These are phyloP conservation scores for Pichia sp. DNA, from an alignment of 1,139 yeast genomes.

Conservation along the genomic window DNA sequence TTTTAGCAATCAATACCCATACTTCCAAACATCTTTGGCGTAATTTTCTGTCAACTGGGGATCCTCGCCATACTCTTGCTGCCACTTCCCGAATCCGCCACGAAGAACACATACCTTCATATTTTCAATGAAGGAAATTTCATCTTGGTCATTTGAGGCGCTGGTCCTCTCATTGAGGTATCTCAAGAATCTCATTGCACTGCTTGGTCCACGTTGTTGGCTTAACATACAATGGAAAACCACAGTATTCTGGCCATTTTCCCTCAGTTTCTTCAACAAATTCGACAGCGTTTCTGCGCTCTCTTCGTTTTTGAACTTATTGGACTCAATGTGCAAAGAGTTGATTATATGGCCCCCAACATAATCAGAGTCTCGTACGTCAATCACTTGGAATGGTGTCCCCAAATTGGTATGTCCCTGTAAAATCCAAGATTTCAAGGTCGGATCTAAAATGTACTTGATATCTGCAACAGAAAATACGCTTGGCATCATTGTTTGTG, in stretches of 20 bases:
- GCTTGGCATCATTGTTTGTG: slow-evolving; percentile 6
- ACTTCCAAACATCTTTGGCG: slow-evolving; percentile 53
- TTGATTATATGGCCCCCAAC: slow-evolving; percentile 71
- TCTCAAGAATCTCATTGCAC: slow-evolving; percentile 66
- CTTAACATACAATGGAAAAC: slow-evolving; percentile 89
- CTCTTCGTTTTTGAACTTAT: slow-evolving; percentile 40
- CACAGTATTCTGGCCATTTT: slow-evolving; percentile 44
- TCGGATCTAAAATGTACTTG: slow-evolving; percentile 17
- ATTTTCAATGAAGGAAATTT: slow-evolving; percentile 18
- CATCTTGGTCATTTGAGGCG: slow-evolving; percentile 20
- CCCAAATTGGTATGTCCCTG: slow-evolving; percentile 16
- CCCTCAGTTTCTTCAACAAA: slow-evolving; percentile 30
- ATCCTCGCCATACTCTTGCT: slow-evolving; percentile 66
- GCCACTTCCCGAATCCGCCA: slow-evolving; percentile 91
- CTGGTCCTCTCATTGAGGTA: slow-evolving; percentile 38
- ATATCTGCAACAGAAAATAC: slow-evolving; percentile 17
- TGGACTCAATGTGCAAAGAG: slow-evolving; percentile 55
- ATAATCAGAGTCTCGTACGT: slow-evolving; percentile 81
- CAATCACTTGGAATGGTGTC: slow-evolving; percentile 64
- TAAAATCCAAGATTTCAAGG: slow-evolving; percentile 23
- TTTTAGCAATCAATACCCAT: slow-evolving; percentile 18
- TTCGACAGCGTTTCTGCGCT: background rate
- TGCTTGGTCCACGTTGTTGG: slow-evolving; percentile 86
- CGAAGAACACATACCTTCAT: slow-evolving; percentile 64
- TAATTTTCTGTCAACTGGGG: slow-evolving; percentile 63